Evolutionary conservation across 768 basidiomycete genomes (phyloP).

Genomic region (Boletus rubropictus): DNA sequence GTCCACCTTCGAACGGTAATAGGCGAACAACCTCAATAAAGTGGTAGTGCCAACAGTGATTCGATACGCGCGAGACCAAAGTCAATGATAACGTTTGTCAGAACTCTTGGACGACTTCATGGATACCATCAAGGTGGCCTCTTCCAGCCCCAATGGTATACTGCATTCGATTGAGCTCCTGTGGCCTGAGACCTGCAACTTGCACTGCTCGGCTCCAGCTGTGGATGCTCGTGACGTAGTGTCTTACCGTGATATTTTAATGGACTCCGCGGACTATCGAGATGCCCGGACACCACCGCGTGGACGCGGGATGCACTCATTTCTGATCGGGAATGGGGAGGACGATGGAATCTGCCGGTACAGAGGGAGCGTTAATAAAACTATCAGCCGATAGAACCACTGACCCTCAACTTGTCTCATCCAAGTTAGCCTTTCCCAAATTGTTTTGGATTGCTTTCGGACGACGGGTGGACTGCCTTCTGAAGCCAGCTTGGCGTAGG

Average conservation of each 20-base stretch:
- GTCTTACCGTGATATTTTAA: constrained; percentile 79
- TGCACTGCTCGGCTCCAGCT: constrained; percentile 53
- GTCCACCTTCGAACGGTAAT: constrained; percentile 50
- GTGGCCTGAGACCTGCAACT: constrained; percentile 38
- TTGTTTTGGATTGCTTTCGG: too few species aligned
- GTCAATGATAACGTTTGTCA: constrained; percentile 57
- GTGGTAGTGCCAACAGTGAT: constrained; percentile 62
- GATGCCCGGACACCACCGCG: constrained; percentile 75
- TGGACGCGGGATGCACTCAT: constrained; percentile 99
- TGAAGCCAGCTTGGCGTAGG: constrained; percentile 39
- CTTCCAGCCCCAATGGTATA: constrained; percentile 58
- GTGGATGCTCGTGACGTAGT: constrained; percentile 69
- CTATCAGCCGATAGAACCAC: too few species aligned
- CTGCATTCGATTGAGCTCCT: constrained; percentile 53
- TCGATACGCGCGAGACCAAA: constrained; percentile 57
- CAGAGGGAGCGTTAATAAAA: background rate
- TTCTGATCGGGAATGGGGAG: constrained; percentile 46
- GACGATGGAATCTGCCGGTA: too few species aligned
- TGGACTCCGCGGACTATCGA: constrained; percentile 67
- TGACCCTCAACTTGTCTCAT: too few species aligned
- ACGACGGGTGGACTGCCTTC: constrained; percentile 35
- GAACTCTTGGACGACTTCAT: constrained; percentile 48
- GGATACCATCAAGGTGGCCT: constrained; percentile 87
- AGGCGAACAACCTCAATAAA: constrained; percentile 85
- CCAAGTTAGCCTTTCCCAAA: too few species aligned